phyloP scores from a whole-genome alignment of 768 basidiomycete species.

The Tremella yokohamensis region DNA sequence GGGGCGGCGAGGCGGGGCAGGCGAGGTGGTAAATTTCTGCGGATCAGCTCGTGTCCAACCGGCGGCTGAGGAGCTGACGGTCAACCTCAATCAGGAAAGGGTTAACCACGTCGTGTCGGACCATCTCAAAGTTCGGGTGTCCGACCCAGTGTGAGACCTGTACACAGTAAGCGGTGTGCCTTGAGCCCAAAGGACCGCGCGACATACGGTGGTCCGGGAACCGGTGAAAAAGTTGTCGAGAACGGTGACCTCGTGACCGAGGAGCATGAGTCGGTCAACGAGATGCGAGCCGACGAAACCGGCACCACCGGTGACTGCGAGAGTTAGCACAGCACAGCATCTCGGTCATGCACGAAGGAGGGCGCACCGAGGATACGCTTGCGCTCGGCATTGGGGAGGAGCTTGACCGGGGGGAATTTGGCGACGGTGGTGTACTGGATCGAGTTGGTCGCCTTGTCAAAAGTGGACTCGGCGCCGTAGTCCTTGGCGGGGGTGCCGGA shows the following conservation, averaged over 20 bases:
- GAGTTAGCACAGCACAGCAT: neutral
- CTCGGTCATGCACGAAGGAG: neutral
- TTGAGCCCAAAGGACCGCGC: conserved; percentile 43
- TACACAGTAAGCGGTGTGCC: neutral
- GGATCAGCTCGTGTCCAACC: conserved; percentile 18
- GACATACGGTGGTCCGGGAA: conserved; percentile 89
- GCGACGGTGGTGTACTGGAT: conserved; percentile 90
- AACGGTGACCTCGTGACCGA: conserved; percentile 96
- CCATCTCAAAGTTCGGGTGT: conserved; percentile 97
- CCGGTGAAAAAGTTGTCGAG: conserved; percentile 99
- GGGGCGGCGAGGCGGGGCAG: conserved; percentile 93
- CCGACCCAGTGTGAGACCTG: conserved; percentile 57
- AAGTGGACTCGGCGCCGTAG: conserved; percentile 83
- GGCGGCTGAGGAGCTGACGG: conserved; percentile 65
- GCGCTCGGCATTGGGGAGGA: conserved; percentile 69
- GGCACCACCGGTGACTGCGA: conserved; percentile 90
- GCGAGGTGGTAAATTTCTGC: conserved; percentile 97
- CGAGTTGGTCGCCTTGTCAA: conserved; percentile 68
- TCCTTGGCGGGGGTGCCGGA: conserved; percentile 32
- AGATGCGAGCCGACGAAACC: conserved; percentile 99
- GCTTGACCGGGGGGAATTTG: conserved; percentile 87
- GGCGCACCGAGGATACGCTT: conserved; percentile 71
- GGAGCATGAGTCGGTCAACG: conserved; percentile 91
- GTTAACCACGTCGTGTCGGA: conserved; percentile 94
- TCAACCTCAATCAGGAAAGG: conserved; percentile 99